These are phyloP conservation scores for Eucalyptus caleyi DNA, from an alignment of 345 rosid genomes.

Conservation along the genomic window DNA sequence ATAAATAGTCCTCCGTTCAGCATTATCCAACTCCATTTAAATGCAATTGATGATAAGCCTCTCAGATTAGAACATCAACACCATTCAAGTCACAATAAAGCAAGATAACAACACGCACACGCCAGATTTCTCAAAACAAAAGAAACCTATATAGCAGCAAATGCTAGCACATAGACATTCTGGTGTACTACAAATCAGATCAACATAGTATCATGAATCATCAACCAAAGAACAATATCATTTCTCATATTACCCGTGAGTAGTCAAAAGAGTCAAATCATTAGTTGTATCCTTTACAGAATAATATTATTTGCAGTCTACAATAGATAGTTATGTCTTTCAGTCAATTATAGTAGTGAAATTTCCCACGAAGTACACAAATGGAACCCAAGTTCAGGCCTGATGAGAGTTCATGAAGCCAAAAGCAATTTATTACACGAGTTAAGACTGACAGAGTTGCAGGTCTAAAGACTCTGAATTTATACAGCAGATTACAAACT, in stretches of 20 bases:
- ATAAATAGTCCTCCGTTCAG: neutral
- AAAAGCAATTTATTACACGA: neutral
- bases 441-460: neutral
- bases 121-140: neutral
- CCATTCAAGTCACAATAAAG: neutral
- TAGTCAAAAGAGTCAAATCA: neutral
- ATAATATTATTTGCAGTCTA: neutral
- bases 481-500: neutral
- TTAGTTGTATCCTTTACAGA: neutral
- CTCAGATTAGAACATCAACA: neutral
- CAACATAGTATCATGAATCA: neutral
- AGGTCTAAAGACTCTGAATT: neutral
- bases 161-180: neutral
- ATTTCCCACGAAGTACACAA: neutral
- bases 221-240: neutral
- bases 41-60: neutral
- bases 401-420: neutral
- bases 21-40: neutral
- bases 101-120: neutral
- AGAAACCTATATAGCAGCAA: neutral
- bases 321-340: neutral
- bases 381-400: neutral
- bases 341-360: neutral
- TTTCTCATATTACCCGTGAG: neutral
- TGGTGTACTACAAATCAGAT: neutral